Base-by-base conservation (phyloP, 768 basidiomycete genomes). In the Lactarius indigo region DNA sequence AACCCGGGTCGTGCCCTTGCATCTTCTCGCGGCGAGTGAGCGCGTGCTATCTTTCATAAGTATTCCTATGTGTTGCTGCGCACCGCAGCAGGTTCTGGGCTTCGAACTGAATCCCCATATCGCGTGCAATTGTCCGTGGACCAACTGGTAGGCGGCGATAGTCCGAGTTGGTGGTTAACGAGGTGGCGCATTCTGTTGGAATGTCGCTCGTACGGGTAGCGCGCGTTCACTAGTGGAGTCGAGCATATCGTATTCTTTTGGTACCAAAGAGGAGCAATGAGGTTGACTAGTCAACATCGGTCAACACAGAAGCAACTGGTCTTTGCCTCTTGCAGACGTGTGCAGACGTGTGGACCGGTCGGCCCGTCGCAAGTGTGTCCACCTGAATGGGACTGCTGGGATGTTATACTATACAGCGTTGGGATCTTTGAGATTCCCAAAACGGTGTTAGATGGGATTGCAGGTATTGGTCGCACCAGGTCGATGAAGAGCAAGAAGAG, bases 211-310 rank as follows among this genome's bases (percentile, higher is more conserved):
- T 23, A 47, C n/a, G 44, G 5, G 64, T 79, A 66, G 79, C 81
- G 64, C 82, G 79, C 17, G 76, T 69, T 0, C 84, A 85, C 9
- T 82, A 84, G 64, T 86, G 84, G 41, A n/a, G 0, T 86, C 85
- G 4, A 78, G 67, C 2, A 86, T 71, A 69, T 82, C 78, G 72
- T 80, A 86, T 15, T 74, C 5, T 9, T 15, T 55, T 18, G 66
- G 85, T 77, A 0, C 74, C 41, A 64, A 35, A 87, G 73, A 26
- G 78, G 64, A 0, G 66, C 57, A 35, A 87, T 39, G 57, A 61
- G 42, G 56, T 68, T 61, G 33, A 17, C 57, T 18, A 59, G 57
- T 61, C 7, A 82, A 79, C 18, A 47, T 79, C 68, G 9, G 78
- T 79, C 80, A 80, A 79, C 69, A 80, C 80, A 15, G 61, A 50